These are phyloP conservation scores for Aureobasidium subglaciale DNA, from an alignment of 2,329 filamentous ascomycete genomes.

Conservation along the genomic window DNA sequence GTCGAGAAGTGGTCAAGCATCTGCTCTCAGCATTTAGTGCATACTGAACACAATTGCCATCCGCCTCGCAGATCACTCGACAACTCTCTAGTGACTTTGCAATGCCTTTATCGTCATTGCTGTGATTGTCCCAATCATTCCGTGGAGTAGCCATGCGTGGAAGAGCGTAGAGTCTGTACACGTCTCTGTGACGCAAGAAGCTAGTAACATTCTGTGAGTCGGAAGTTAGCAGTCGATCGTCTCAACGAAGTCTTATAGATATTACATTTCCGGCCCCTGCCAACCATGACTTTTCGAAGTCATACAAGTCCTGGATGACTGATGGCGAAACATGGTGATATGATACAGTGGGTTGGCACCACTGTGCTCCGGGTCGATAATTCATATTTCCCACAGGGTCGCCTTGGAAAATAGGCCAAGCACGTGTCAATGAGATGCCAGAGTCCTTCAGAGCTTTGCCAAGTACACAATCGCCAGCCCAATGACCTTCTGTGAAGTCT, in stretches of 20 bases:
- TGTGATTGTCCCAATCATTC: slow-evolving; percentile 24
- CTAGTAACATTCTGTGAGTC: background rate
- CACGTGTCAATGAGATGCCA: slow-evolving; percentile 19
- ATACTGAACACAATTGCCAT: slow-evolving; percentile 24
- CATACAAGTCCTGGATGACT: slow-evolving; percentile 21
- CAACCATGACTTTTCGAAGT: slow-evolving; percentile 25
- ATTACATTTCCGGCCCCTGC: background rate
- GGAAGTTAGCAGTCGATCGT: background rate
- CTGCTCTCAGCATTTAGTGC: background rate
- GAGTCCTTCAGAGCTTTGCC: slow-evolving; percentile 23
- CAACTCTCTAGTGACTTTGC: slow-evolving; percentile 20
- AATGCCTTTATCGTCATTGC: slow-evolving; percentile 16
- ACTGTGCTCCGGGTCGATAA: slow-evolving; percentile 16
- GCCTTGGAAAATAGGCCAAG: slow-evolving; percentile 25
- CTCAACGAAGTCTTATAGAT: no score
- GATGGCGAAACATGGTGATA: slow-evolving; percentile 22
- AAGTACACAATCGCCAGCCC: slow-evolving; percentile 26
- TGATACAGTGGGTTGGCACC: slow-evolving; percentile 24
- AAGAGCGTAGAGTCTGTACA: slow-evolving; percentile 23
- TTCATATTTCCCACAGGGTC: slow-evolving; percentile 25
- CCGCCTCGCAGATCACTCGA: slow-evolving; percentile 20
- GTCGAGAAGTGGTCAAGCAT: background rate
- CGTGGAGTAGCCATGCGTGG: slow-evolving; percentile 20
- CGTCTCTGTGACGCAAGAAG: slow-evolving; percentile 21
- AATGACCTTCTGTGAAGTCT: slow-evolving; percentile 22